These are phyloP conservation scores for Lodderomyces jiufengensis DNA, from an alignment of 1,139 yeast species.

Conservation along the genomic window DNA sequence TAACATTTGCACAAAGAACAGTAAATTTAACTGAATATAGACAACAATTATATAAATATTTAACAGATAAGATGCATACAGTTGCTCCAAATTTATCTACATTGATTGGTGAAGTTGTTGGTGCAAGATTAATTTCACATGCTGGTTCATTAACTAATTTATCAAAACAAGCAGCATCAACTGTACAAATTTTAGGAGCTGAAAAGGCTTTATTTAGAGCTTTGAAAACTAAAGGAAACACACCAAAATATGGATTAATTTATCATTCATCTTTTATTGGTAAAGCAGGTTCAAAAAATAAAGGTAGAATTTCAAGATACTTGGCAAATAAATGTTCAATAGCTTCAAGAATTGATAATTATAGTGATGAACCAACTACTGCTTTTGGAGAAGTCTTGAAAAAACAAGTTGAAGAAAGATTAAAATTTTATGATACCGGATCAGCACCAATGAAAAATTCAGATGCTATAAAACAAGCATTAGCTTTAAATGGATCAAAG, in stretches of 20 bases:
- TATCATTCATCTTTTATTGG: constrained; percentile 98
- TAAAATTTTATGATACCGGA: constrained; percentile 93
- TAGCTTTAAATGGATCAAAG: constrained; percentile 47
- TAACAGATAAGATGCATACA: constrained; percentile 93
- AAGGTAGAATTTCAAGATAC: constrained; percentile 98
- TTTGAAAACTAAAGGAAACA: constrained; percentile 94
- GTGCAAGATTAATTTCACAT: constrained; percentile 97
- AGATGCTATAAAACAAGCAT: constrained; percentile 90
- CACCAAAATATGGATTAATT: constrained; percentile 96
- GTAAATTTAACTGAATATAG: constrained; percentile 94
- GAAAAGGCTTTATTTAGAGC: constrained; percentile 99
- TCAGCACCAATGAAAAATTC: constrained; percentile 94
- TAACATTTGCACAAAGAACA: constrained; percentile 88
- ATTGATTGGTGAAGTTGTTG: constrained; percentile 95
- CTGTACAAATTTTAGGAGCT: constrained; percentile 98
- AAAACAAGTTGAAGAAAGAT: constrained; percentile 97
- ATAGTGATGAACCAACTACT: constrained; percentile 79
- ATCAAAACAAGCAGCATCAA: constrained; percentile 98
- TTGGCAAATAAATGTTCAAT: constrained; percentile 98
- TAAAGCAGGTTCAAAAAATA: constrained; percentile 94
- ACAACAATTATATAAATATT: constrained; percentile 83
- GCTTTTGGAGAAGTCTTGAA: constrained; percentile 88
- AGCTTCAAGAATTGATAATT: constrained; percentile 97
- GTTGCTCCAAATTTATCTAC: constrained; percentile 97
- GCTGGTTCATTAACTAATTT: constrained; percentile 92